Evolutionary conservation across 441 rosid genomes (phyloP).

Genomic region (Pelargonium myrrhifolium): DNA sequence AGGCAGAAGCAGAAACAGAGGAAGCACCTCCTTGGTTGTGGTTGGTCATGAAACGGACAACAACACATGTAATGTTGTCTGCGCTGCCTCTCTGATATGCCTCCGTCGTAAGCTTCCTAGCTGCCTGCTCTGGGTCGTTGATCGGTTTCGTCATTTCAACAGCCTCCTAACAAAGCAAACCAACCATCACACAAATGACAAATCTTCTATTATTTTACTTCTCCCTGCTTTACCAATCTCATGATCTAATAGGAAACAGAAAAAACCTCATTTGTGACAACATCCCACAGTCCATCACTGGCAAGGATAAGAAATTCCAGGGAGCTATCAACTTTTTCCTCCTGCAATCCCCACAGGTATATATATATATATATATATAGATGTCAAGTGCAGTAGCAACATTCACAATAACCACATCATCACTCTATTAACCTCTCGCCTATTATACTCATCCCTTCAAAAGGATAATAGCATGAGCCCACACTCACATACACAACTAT

Average conservation of each 20-base stretch:
- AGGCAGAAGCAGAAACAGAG: slow-evolving; percentile 27
- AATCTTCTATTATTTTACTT: too few relatives aligned
- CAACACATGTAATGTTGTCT: slow-evolving; percentile 92
- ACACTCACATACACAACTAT: too few relatives aligned
- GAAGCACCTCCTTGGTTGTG: slow-evolving; percentile 35
- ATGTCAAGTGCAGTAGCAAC: background rate
- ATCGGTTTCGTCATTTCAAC: slow-evolving; percentile 65
- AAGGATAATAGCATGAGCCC: too few relatives aligned
- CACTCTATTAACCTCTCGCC: too few relatives aligned
- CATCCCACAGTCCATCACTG: slow-evolving; percentile 98
- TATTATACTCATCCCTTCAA: too few relatives aligned
- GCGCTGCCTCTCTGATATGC: slow-evolving; percentile 94
- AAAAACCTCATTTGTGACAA: slow-evolving; percentile 82
- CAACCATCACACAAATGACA: background rate
- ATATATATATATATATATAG: too few relatives aligned
- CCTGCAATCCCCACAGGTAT: slow-evolving; percentile 69
- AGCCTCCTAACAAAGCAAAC: slow-evolving; percentile 59
- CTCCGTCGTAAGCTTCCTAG: slow-evolving; percentile 70
- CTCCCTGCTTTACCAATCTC: too few relatives aligned
- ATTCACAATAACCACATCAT: too few relatives aligned
- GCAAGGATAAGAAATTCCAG: slow-evolving; percentile 96
- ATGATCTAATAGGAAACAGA: background rate
- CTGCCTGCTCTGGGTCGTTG: slow-evolving; percentile 77
- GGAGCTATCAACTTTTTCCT: slow-evolving; percentile 75
- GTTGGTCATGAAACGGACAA: slow-evolving; percentile 68